These are phyloP conservation scores for Paramecium tetraurelia DNA, from an alignment of 73 alveolate species.

Conservation along the genomic window DNA sequence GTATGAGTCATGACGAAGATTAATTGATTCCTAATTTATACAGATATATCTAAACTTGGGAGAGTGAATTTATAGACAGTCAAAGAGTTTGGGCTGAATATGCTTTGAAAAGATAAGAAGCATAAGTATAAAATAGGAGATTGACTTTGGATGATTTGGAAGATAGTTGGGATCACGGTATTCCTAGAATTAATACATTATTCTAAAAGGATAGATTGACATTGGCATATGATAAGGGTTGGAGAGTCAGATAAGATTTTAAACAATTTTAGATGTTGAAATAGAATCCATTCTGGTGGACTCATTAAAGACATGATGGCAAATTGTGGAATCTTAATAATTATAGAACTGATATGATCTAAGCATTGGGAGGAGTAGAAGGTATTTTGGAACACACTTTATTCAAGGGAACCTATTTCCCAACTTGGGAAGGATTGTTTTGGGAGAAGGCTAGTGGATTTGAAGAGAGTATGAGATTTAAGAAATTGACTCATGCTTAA, in stretches of 20 bases:
- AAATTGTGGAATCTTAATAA: conserved; percentile 99
- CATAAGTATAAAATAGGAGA: conserved; percentile 98
- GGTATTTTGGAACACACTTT: conserved; percentile 99
- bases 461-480: conserved; percentile 99
- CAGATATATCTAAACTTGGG: conserved; percentile 99
- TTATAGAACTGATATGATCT: conserved; percentile 99
- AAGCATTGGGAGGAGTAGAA: conserved; percentile 99
- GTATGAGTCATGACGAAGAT: conserved; percentile 99
- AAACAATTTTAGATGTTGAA: conserved; percentile 94
- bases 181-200: conserved; percentile 99
- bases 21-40: conserved; percentile 99
- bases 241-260: conserved; percentile 99
- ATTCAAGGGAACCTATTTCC: conserved; percentile 99
- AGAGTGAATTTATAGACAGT: conserved; percentile 98
- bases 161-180: conserved; percentile 99
- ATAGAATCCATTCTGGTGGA: conserved; percentile 99
- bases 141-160: conserved; percentile 98
- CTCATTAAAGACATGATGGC: conserved; percentile 99
- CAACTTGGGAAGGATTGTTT: conserved; percentile 99
- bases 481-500: conserved; percentile 99
- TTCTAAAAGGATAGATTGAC: conserved; percentile 99
- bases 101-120: conserved; percentile 99
- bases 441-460: conserved; percentile 99
- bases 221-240: conserved; percentile 99
- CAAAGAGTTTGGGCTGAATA: conserved; percentile 99